These are phyloP conservation scores for Boletus pseudopeckii DNA, from an alignment of 768 basidiomycete genomes.

Conservation along the genomic window DNA sequence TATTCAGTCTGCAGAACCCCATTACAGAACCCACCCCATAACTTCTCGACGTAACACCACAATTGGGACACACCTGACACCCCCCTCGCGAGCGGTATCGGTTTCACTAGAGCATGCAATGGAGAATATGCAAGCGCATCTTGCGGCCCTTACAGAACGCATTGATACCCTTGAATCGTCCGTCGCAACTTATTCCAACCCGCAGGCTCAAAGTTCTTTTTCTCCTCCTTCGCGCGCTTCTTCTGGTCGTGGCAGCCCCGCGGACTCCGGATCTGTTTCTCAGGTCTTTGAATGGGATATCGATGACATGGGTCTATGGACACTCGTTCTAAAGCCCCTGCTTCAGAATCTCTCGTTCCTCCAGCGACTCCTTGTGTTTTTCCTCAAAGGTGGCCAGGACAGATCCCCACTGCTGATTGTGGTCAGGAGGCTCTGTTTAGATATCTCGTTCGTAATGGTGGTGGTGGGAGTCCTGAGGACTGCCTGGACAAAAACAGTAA, in stretches of 20 bases:
- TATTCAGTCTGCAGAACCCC: conserved; percentile 34
- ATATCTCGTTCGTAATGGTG: conserved; percentile 69
- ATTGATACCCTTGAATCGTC: conserved; percentile 64
- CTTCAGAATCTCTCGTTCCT: conserved; percentile 48
- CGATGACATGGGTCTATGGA: conserved; percentile 85
- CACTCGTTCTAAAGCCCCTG: conserved; percentile 63
- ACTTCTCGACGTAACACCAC: conserved; percentile 33
- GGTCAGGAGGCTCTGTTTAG: conserved; percentile 70
- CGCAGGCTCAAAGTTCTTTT: conserved; percentile 36
- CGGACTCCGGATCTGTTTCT: conserved; percentile 24
- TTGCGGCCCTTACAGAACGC: conserved; percentile 80
- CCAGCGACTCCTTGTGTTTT: conserved; percentile 52
- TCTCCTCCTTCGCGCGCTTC: conserved; percentile 39
- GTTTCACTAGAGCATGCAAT: conserved; percentile 64
- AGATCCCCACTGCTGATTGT: conserved; percentile 66
- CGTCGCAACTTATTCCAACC: conserved; percentile 30
- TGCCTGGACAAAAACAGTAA: conserved; percentile 66
- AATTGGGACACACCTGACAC: conserved; percentile 36
- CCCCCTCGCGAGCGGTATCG: conserved; percentile 38
- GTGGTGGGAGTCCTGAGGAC: conserved; percentile 55
- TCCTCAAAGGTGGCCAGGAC: conserved; percentile 50
- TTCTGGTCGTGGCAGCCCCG: conserved; percentile 44
- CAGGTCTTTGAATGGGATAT: conserved; percentile 55
- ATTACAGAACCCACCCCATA: conserved; percentile 35
- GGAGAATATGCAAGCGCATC: conserved; percentile 75